Percentiles rank a stretch among this genome's conserved stretches.
Conservation (phyloP, 164 flowering plant species). For the Vitis riparia region DNA sequence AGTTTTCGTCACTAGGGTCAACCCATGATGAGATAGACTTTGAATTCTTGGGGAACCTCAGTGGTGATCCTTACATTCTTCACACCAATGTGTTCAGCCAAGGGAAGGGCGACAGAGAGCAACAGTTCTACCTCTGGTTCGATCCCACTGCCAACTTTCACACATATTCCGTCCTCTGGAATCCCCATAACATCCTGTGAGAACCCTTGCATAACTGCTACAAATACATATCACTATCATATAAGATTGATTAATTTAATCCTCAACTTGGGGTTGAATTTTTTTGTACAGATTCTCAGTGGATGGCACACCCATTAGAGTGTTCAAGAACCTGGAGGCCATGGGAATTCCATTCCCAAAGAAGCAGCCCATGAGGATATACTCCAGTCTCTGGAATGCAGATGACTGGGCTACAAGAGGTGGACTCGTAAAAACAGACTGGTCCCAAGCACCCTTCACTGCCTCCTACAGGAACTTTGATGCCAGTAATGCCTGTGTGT, state of each 20-base stretch:
- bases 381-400: slow-evolving; percentile 16
- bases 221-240: too few species aligned
- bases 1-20: too few species aligned
- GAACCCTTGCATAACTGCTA: neutral
- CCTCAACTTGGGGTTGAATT: too few species aligned
- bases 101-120: slow-evolving; percentile 14
- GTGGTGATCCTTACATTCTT: too few species aligned
- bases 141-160: slow-evolving; percentile 17
- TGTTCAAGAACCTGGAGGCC: slow-evolving; percentile 18
- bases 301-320: slow-evolving; percentile 13
- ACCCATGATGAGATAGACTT: too few species aligned
- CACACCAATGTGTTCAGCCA: slow-evolving; percentile 4
- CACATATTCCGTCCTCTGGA: slow-evolving; percentile 16
- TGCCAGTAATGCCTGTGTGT: slow-evolving; percentile 12
- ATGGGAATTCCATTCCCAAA: slow-evolving; percentile 11
- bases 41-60: too few species aligned
- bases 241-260: too few species aligned
- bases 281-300: neutral
- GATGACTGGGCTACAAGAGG: slow-evolving; percentile 12
- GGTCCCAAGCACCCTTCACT: slow-evolving; percentile 12
- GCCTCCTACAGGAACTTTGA: slow-evolving; percentile 10
- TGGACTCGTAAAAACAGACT: slow-evolving; percentile 14
- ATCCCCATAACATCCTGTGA: slow-evolving; percentile 12
- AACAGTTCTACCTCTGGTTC: slow-evolving; percentile 20
- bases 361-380: slow-evolving; percentile 17